These are phyloP conservation scores for Osmanthus fragrans DNA, from an alignment of 257 asterid genomes.

Conservation along the genomic window DNA sequence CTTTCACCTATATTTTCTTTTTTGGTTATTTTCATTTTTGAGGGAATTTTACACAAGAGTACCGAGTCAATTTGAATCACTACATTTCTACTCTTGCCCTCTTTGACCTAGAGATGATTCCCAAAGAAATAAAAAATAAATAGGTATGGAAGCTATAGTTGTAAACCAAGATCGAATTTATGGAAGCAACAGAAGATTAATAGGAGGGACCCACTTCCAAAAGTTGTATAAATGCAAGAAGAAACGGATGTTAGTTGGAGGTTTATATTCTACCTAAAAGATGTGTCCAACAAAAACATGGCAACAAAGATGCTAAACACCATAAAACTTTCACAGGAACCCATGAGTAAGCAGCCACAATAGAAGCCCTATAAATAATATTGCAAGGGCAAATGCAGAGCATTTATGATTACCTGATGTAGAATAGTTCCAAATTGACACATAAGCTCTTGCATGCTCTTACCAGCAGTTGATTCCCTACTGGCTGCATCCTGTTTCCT, in stretches of 20 bases:
- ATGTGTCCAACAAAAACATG: not conserved
- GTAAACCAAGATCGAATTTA: too few species aligned
- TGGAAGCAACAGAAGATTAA: not conserved
- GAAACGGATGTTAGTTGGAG: not conserved
- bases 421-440: slow-evolving; percentile 64
- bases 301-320: not conserved
- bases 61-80: too few species aligned
- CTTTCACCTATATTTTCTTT: too few species aligned
- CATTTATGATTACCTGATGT: slow-evolving; percentile 44
- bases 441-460: slow-evolving; percentile 86
- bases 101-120: too few species aligned
- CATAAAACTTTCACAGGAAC: not conserved
- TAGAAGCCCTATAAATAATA: slow-evolving; percentile 7
- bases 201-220: not conserved
- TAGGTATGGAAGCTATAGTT: too few species aligned
- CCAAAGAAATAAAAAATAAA: too few species aligned
- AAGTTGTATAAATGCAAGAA: not conserved
- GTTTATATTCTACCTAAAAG: not conserved
- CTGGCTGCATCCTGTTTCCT: slow-evolving; percentile 71
- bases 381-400: slow-evolving; percentile 4
- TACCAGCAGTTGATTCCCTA: slow-evolving; percentile 69
- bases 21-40: too few species aligned
- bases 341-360: not conserved
- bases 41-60: too few species aligned
- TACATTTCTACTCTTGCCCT: too few species aligned